Evolutionary conservation across 2,329 filamentous ascomycete genomes (phyloP).

Genomic region (Aquanectria penicillioides): DNA sequence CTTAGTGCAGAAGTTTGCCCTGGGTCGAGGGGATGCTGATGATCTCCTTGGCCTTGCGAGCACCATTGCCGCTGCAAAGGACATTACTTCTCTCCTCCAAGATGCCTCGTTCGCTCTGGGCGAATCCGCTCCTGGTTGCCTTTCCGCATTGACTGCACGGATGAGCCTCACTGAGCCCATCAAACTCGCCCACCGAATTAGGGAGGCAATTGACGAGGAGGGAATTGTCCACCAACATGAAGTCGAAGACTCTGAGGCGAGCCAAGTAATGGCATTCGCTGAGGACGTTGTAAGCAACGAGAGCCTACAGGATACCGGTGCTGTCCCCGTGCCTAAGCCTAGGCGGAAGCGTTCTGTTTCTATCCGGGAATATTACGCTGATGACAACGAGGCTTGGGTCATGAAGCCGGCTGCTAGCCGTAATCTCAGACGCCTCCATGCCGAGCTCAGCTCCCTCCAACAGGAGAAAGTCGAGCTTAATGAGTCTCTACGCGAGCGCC

Average conservation of each 20-base stretch:
- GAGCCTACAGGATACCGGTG: conserved; percentile 66
- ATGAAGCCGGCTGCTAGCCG: conserved; percentile 76
- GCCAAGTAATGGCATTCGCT: conserved; percentile 77
- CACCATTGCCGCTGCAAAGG: conserved; percentile 79
- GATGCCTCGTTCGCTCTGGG: conserved; percentile 29
- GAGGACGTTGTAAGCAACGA: conserved; percentile 76
- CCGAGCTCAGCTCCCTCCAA: conserved; percentile 68
- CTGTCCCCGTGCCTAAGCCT: conserved; percentile 64
- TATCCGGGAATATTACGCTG: conserved; percentile 66
- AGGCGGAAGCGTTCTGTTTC: conserved; percentile 57
- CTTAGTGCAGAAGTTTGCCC: conserved; percentile 91
- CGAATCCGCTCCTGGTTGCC: conserved; percentile 44
- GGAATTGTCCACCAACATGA: conserved; percentile 84
- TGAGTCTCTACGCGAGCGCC: conserved; percentile 67
- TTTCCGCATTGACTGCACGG: conserved; percentile 60
- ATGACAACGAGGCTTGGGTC: conserved; percentile 70
- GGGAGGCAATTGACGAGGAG: conserved; percentile 89
- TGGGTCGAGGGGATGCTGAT: conserved; percentile 91
- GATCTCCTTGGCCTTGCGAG: conserved; percentile 86
- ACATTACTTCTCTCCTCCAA: conserved; percentile 65
- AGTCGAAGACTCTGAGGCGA: conserved; percentile 76
- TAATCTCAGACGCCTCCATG: conserved; percentile 73
- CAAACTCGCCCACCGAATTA: conserved; percentile 76
- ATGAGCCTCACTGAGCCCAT: conserved; percentile 74
- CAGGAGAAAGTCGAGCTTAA: conserved; percentile 70